These are phyloP conservation scores for Curvularia hawaiiensis DNA, from an alignment of 2,329 filamentous ascomycete species.

Conservation along the genomic window DNA sequence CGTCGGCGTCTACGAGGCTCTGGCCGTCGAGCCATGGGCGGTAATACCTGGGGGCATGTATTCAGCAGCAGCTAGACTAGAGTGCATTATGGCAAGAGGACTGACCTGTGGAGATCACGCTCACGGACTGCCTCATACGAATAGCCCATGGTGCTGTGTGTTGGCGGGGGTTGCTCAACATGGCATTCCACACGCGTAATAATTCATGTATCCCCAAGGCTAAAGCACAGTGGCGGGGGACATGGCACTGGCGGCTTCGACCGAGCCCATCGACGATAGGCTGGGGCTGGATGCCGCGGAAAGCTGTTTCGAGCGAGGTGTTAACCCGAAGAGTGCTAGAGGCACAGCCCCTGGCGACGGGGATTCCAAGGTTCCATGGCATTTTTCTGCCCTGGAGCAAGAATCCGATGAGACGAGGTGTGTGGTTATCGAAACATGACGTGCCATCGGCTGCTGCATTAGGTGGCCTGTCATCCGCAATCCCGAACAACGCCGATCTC, in stretches of 20 bases:
- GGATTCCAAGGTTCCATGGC: constrained; percentile 2
- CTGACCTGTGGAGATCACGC: constrained; percentile 38
- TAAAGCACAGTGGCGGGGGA: constrained; percentile 10
- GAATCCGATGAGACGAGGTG: constrained; percentile 6
- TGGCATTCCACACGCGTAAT: constrained; percentile 16
- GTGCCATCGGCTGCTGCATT: not conserved
- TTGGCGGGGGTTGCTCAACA: constrained; percentile 13
- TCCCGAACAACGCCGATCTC: constrained; percentile 13
- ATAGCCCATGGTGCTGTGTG: constrained; percentile 21
- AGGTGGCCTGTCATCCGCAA: not conserved
- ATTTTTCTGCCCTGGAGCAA: constrained; percentile 5
- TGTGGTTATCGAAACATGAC: constrained; percentile 9
- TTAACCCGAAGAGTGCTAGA: constrained; percentile 16
- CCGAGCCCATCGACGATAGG: not conserved
- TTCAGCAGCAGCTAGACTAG: constrained; percentile 5
- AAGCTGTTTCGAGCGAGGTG: constrained; percentile 1
- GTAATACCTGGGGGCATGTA: constrained; percentile 35
- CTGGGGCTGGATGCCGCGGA: constrained; percentile 8
- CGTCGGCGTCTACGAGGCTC: constrained; percentile 35
- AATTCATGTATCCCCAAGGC: constrained; percentile 4
- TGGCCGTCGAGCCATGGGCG: constrained; percentile 46
- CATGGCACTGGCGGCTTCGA: constrained; percentile 1
- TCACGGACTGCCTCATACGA: constrained; percentile 33
- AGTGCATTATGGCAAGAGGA: not conserved
- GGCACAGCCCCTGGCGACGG: constrained; percentile 9